Evolutionary conservation across 208 protist species (phyloP), one percentile per base, ranked within the genome.

Genomic region (Wallacemonas collosoma): DNA sequence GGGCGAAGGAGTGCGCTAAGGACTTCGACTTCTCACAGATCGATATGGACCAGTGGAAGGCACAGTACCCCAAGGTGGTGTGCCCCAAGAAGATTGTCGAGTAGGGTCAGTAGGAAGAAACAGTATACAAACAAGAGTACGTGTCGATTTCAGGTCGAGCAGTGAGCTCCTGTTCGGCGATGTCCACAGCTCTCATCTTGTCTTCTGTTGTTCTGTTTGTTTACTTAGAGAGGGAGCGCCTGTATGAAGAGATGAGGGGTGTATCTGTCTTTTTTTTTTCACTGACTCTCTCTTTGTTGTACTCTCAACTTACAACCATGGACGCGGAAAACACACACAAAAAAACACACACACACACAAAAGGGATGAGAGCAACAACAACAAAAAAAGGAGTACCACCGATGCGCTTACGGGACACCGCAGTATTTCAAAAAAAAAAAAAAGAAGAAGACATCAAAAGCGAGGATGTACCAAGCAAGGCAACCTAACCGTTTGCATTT

Each of bases 1-100:
- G 93, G 93, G 93, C 93, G 45, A 94, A 95, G 89, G 80, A 97
- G 82, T 97, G 93, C 69, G 86, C 86, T n/a, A 88, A 93, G 88
- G 57, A 93, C 71, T 96, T 89, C 86, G 89, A 96, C 76, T 93
- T 90, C 81, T 94, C 89, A 15, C 91, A 96, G 75, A 70, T 94
- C 43, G 56, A 86, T 43, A 71, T 83, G 58, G 74, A 82, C 40
- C 73, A 56, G 44, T 95, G 90, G 90, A 64, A 58, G 55, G 89
- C 89, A 4, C 55, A 73, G 53, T 93, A 93, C 72, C 89, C 89
- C 14, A 85, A 93, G 72, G 82, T 70, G 5, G 65, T 58, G 55
- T 77, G 83, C 51, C 53, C 47, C 17, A 83, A 75, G 55, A 73
- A 77, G 63, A 14, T 65, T 15, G 72, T 80, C 15, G 72, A 85